Percentiles rank a stretch among this genome's conserved stretches.
Conservation (phyloP, 768 basidiomycete species). For the Agrocybe pediades region DNA sequence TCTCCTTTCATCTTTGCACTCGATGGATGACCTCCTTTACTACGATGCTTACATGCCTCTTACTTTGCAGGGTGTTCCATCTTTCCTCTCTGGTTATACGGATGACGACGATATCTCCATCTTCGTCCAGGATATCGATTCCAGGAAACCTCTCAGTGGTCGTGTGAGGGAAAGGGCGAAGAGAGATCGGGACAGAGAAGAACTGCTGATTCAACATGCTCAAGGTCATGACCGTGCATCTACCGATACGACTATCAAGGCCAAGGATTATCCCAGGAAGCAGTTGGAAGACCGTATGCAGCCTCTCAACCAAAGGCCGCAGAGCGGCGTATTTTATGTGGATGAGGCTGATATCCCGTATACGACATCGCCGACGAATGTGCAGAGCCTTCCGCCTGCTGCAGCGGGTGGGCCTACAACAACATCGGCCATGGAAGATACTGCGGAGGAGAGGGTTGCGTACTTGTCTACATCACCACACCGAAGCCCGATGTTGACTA, state of each 20-base stretch:
- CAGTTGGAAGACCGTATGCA: background rate
- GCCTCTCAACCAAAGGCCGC: background rate
- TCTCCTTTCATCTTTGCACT: background rate
- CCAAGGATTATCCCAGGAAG: background rate
- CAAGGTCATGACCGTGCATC: conserved; percentile 13
- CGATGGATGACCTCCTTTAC: background rate
- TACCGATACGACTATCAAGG: conserved; percentile 13
- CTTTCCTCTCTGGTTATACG: conserved; percentile 48
- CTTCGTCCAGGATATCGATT: conserved; percentile 78
- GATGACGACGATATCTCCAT: conserved; percentile 80
- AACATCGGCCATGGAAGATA: background rate
- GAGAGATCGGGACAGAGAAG: conserved; percentile 13
- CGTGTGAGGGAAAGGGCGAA: conserved; percentile 29
- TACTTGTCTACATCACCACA: conserved; percentile 22
- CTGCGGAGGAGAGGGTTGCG: conserved; percentile 2
- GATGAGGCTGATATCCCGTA: conserved; percentile 4
- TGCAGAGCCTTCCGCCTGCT: background rate
- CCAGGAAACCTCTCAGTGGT: conserved; percentile 62
- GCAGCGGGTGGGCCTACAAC: background rate
- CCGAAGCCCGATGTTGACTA: conserved; percentile 61
- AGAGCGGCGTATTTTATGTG: background rate
- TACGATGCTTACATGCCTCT: background rate
- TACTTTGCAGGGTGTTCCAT: conserved; percentile 25
- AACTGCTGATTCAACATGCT: conserved; percentile 4
- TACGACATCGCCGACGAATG: conserved; percentile 9